Conservation (phyloP, 2,329 filamentous ascomycete genomes). For the Pseudogymnoascus destructans region DNA sequence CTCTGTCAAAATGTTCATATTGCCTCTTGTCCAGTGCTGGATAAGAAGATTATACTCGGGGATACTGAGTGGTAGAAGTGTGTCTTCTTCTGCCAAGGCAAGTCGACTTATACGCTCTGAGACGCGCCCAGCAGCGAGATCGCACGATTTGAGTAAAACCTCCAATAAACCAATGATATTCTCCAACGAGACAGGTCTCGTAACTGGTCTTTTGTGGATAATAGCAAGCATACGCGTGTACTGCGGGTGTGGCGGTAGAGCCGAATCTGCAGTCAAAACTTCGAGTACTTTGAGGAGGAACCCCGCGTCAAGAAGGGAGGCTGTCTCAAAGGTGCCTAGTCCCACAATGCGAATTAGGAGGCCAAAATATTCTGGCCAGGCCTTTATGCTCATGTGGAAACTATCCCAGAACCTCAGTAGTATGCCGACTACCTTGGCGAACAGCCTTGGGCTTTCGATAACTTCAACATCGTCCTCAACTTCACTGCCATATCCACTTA, state of each 20-base stretch:
- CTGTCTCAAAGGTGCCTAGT: constrained; percentile 45
- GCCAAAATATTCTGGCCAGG: constrained; percentile 68
- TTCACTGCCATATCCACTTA: constrained; percentile 15
- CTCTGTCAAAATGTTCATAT: constrained; percentile 44
- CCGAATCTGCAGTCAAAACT: constrained; percentile 23
- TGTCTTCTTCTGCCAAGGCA: constrained; percentile 23
- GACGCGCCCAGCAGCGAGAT: constrained; percentile 23
- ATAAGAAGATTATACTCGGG: constrained; percentile 36
- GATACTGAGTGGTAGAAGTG: constrained; percentile 32
- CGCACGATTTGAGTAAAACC: constrained; percentile 21
- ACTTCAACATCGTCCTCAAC: constrained; percentile 22
- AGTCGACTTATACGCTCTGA: constrained; percentile 32
- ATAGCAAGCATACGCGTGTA: constrained; percentile 42
- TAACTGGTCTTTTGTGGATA: constrained; percentile 37
- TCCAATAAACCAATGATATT: constrained; percentile 39
- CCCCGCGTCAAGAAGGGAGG: constrained; percentile 44
- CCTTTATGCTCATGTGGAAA: constrained; percentile 48
- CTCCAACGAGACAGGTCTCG: constrained; percentile 41
- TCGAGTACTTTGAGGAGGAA: constrained; percentile 39
- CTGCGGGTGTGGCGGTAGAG: constrained; percentile 27
- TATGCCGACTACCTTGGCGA: constrained; percentile 28
- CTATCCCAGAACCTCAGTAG: constrained; percentile 46
- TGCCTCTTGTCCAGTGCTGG: constrained; percentile 29
- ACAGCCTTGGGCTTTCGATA: constrained; percentile 23
- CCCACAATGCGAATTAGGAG: constrained; percentile 54